Conservation (phyloP, 768 basidiomycete species). For the Rhodotorula toruloides region DNA sequence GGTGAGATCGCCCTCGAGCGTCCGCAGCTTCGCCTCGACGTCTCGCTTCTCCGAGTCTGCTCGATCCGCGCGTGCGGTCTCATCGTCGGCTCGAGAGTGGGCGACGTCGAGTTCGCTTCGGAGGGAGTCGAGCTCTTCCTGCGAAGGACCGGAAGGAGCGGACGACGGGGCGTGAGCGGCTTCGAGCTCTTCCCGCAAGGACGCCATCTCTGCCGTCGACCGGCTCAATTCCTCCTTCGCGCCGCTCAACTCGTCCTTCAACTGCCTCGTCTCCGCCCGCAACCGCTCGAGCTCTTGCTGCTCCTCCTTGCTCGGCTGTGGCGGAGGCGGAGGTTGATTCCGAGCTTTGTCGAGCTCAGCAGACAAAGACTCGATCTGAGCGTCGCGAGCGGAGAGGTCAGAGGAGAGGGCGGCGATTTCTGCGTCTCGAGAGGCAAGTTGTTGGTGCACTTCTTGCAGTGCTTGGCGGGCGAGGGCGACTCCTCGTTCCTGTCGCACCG, state of each 20-base stretch:
- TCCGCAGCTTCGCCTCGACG: too few species aligned
- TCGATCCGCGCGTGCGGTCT: too few species aligned
- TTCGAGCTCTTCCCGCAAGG: too few species aligned
- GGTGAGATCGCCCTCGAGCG: too few species aligned
- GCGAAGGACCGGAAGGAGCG: too few species aligned
- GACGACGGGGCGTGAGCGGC: too few species aligned
- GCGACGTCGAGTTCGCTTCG: too few species aligned
- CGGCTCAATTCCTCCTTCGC: neutral
- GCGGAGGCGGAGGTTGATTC: neutral
- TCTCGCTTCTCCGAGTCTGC: too few species aligned
- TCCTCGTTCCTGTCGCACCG: conserved; percentile 60
- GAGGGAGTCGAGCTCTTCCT: too few species aligned
- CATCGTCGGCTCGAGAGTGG: too few species aligned
- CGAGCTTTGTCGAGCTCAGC: conserved; percentile 53
- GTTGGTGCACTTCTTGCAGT: conserved; percentile 13
- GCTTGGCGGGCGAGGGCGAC: conserved; percentile 16
- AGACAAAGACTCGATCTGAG: too few species aligned
- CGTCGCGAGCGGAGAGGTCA: neutral
- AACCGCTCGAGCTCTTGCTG: neutral
- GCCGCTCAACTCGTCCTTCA: neutral
- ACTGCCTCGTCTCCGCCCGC: neutral
- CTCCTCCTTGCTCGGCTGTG: conserved; percentile 4
- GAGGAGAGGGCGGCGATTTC: neutral
- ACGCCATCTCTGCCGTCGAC: neutral
- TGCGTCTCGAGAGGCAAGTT: neutral